These are phyloP conservation scores for Ichthyophthirius multifiliis DNA, from an alignment of 169 alveolate genomes.

Conservation along the genomic window DNA sequence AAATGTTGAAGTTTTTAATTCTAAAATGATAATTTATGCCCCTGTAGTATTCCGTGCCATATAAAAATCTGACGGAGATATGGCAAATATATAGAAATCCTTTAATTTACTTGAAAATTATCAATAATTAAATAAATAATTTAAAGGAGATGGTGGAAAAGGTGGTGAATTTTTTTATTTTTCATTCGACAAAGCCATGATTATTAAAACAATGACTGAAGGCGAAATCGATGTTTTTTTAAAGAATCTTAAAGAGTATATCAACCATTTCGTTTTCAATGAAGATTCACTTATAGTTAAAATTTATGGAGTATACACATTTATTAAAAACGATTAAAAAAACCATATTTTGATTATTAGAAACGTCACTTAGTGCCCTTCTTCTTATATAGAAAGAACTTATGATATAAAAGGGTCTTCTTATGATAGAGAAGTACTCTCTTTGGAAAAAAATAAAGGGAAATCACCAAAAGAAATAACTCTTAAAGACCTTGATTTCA, in stretches of 20 bases:
- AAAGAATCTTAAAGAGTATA: background rate
- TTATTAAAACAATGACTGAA: slow-evolving; percentile 24
- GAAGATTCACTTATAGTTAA: slow-evolving; percentile 22
- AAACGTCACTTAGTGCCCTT: slow-evolving; percentile 18
- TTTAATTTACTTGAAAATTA: background rate
- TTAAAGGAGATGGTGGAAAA: slow-evolving; percentile 13
- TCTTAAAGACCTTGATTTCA: slow-evolving; percentile 37
- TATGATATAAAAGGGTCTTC: slow-evolving; percentile 38
- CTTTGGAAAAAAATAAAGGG: background rate
- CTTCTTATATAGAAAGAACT: background rate
- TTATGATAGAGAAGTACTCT: slow-evolving; percentile 32
- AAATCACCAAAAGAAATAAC: background rate
- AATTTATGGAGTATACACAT: slow-evolving; percentile 35
- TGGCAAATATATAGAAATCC: slow-evolving; percentile 2
- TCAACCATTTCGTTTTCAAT: slow-evolving; percentile 12
- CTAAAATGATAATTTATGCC: slow-evolving; percentile 16
- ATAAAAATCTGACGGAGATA: background rate
- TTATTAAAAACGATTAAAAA: slow-evolving; percentile 13
- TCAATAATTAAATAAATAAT: background rate
- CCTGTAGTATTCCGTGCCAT: slow-evolving; percentile 12
- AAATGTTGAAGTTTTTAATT: background rate
- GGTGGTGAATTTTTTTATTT: slow-evolving; percentile 39
- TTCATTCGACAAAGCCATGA: slow-evolving; percentile 11
- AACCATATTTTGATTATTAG: slow-evolving; percentile 28
- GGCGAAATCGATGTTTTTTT: slow-evolving; percentile 8